These are phyloP conservation scores for Aureococcus anophagefferens DNA, from an alignment of 108 stramenopile species.

Conservation along the genomic window DNA sequence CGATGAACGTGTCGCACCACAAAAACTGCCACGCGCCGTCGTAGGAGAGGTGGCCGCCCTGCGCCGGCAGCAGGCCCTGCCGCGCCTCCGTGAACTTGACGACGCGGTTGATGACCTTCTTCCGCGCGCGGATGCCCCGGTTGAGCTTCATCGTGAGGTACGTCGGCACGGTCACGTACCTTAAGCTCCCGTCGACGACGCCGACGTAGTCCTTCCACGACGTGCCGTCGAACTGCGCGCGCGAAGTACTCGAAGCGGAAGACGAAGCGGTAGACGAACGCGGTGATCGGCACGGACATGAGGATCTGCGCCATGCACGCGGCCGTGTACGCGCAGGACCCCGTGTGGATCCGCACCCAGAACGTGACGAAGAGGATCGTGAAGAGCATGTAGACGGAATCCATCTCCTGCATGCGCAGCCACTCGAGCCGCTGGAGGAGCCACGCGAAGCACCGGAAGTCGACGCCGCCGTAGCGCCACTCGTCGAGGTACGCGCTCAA, in stretches of 20 bases:
- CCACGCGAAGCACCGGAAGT: neutral
- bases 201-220: constrained; percentile 16
- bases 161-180: constrained; percentile 13
- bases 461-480: constrained; percentile 5
- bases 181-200: constrained; percentile 19
- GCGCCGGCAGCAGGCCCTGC: neutral
- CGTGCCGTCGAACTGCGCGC: neutral
- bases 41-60: neutral
- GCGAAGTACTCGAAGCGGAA: constrained; percentile 7
- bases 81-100: neutral
- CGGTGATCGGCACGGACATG: neutral
- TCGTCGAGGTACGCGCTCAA: neutral
- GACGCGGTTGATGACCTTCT: constrained; percentile 2
- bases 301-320: constrained; percentile 13
- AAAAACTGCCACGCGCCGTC: constrained; percentile 1
- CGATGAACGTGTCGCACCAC: constrained; percentile 15
- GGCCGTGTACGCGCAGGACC: neutral
- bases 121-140: neutral
- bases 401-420: neutral
- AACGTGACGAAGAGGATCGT: constrained; percentile 7
- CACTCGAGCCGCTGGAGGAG: constrained; percentile 1
- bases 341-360: constrained; percentile 15
- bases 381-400: constrained; percentile 7
- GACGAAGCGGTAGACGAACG: constrained; percentile 4
- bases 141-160: constrained; percentile 3